Conservation (phyloP, 1,139 yeast genomes). For the Saccharomyces pastorianus region DNA sequence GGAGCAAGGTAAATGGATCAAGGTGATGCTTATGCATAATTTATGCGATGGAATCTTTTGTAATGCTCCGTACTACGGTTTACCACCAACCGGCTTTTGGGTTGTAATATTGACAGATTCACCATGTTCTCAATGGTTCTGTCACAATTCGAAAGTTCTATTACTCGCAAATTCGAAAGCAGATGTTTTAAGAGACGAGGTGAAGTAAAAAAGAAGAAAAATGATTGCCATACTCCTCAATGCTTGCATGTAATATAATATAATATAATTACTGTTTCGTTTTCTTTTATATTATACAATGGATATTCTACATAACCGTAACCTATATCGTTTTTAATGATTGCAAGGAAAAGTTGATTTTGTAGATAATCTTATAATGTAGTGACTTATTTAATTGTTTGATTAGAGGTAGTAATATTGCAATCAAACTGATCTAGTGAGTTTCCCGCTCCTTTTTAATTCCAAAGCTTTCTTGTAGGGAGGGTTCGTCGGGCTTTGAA, state of each 20-base stretch:
- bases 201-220: constrained; percentile 21
- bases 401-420: not conserved
- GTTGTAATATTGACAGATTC: constrained; percentile 96
- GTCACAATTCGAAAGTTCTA: constrained; percentile 92
- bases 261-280: not conserved
- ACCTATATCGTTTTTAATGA: not conserved
- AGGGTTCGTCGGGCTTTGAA: constrained; percentile 92
- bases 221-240: not conserved
- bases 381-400: not conserved
- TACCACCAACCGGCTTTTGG: constrained; percentile 99
- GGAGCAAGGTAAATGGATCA: constrained; percentile 76
- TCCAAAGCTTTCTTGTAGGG: constrained; percentile 90
- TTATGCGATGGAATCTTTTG: constrained; percentile 92
- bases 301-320: not conserved
- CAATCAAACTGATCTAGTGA: constrained; percentile 20
- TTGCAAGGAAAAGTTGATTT: not conserved
- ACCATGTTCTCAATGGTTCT: constrained; percentile 95
- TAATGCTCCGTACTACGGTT: constrained; percentile 94
- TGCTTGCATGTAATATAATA: not conserved
- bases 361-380: not conserved
- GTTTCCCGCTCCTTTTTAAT: constrained; percentile 63
- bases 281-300: not conserved
- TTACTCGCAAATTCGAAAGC: constrained; percentile 98
- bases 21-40: constrained; percentile 98
- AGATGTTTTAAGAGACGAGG: constrained; percentile 42